Evolutionary conservation across 1,139 yeast genomes (phyloP).

Genomic region (Taiozyma onychis): DNA sequence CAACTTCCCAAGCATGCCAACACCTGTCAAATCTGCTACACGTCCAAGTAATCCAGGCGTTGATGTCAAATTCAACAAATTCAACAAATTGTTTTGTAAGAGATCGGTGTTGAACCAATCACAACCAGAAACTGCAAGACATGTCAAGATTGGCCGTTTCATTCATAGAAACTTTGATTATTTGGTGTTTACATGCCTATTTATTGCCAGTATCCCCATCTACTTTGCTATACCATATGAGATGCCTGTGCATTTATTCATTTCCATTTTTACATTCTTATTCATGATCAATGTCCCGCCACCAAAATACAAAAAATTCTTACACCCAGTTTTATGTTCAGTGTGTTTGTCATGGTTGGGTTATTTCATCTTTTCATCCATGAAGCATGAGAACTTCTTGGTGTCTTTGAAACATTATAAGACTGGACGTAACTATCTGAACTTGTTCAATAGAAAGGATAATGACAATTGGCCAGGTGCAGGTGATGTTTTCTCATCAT

Average conservation of each 20-base stretch:
- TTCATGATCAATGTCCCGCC: conserved; percentile 56
- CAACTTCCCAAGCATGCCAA: conserved; percentile 6
- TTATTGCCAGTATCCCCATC: conserved; percentile 50
- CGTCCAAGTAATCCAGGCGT: conserved; percentile 23
- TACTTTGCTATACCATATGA: conserved; percentile 38
- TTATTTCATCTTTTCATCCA: conserved; percentile 55
- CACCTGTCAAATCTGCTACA: conserved; percentile 14
- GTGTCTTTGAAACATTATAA: conserved; percentile 50
- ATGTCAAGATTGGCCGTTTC: conserved; percentile 30
- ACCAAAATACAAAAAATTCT: conserved; percentile 40
- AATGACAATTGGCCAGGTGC: conserved; percentile 61
- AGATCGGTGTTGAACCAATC: conserved; percentile 18
- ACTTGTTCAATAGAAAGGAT: conserved; percentile 41
- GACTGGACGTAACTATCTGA: conserved; percentile 63
- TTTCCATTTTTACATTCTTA: conserved; percentile 40
- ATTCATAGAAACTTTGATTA: conserved; percentile 49
- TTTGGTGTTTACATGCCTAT: conserved; percentile 40
- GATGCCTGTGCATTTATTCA: conserved; percentile 56
- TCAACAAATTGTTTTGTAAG: conserved; percentile 17
- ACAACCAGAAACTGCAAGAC: conserved; percentile 8
- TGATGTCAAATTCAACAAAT: conserved; percentile 6
- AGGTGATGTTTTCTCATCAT: conserved; percentile 64
- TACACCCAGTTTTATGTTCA: conserved; percentile 69
- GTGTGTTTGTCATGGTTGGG: conserved; percentile 57
- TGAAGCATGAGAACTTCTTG: conserved; percentile 43